Base-by-base conservation (phyloP, 768 basidiomycete genomes). In the Rickenella mellea region DNA sequence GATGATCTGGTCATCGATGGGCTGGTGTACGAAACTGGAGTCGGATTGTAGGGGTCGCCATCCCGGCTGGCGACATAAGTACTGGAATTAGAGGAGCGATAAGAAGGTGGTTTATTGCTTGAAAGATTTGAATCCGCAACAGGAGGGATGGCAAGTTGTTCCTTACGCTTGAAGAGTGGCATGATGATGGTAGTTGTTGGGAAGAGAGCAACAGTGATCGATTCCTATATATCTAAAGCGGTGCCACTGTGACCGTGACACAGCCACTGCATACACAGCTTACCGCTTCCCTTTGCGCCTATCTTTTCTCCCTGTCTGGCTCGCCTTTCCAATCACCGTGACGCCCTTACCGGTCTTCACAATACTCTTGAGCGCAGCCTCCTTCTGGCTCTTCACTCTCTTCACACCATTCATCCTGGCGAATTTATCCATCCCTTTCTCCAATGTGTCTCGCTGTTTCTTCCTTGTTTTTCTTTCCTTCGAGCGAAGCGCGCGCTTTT, bases 331-430 rank as follows among this genome's bases (percentile, higher is more conserved):
- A 30, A 93, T 74, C 14, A 93, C 80, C 0, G 89, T 92, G 29
- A 92, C 83, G 0, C 91, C 89, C 55, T 78, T 84, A 1, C 89
- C 87, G 24, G 69, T 74, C 56, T 88, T 92, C 22, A 96, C 80
- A 7, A 96, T 72, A 48, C 73, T 83, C 59, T 82, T 78, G 45
- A 92, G 64, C 11, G 87, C 89, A 10, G 72, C 76, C 47, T 89
- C 79, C 62, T 97, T 96, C 64, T 92, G 83, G 53, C 78, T 80
- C 61, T 83, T 87, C 20, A 78, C 69, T 20, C 69, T 68, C 21
- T 71, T 65, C 21, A 67, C 56, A n/a, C 70, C 63, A 50, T 69
- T 74, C 42, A 59, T 55, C 49, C 71, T 80, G 19, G 80, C 72
- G 48, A 76, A 71, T 51, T 78, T 82, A 53, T 80, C 74, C 10